These are phyloP conservation scores for Piedraia hortae DNA, from an alignment of 2,329 filamentous ascomycete genomes.

Conservation along the genomic window DNA sequence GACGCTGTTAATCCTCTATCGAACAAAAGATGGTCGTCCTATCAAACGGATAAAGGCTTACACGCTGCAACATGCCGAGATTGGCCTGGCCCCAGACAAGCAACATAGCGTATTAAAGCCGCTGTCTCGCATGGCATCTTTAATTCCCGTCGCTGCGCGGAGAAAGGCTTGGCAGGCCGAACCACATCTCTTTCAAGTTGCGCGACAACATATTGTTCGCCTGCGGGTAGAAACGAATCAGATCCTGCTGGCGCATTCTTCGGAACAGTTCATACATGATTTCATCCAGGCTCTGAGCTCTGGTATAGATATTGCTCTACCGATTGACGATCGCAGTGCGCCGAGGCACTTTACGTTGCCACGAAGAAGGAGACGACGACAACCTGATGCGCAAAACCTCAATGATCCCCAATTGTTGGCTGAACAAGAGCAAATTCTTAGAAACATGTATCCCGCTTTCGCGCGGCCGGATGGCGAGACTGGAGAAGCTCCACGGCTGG, in stretches of 20 bases:
- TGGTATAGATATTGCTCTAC: conserved; percentile 43
- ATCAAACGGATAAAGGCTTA: conserved; percentile 37
- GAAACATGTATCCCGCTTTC: conserved; percentile 19
- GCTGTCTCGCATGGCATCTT: conserved; percentile 18
- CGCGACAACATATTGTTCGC: conserved; percentile 35
- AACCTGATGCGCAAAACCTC: conserved; percentile 11
- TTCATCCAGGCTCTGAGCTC: conserved; percentile 44
- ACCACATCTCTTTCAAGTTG: conserved; percentile 18
- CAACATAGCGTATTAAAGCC: conserved; percentile 25
- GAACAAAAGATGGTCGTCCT: conserved; percentile 28
- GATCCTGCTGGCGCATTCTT: conserved; percentile 38
- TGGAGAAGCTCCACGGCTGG: conserved; percentile 4
- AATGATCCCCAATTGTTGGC: conserved; percentile 15
- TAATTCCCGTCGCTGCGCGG: conserved; percentile 16
- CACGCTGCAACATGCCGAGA: conserved; percentile 46
- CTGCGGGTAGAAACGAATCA: conserved; percentile 47
- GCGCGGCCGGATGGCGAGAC: conserved; percentile 5
- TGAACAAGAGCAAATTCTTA: conserved; percentile 22
- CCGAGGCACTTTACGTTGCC: conserved; percentile 20
- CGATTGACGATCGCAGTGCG: conserved; percentile 37
- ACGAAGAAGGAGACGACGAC: conserved; percentile 15
- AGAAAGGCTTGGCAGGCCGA: conserved; percentile 18
- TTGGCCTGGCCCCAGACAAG: conserved; percentile 46
- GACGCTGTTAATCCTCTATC: conserved; percentile 38
- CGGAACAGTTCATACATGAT: conserved; percentile 35